These are phyloP conservation scores for Zasmidium cellare DNA, from an alignment of 2,329 filamentous ascomycete species.

Conservation along the genomic window DNA sequence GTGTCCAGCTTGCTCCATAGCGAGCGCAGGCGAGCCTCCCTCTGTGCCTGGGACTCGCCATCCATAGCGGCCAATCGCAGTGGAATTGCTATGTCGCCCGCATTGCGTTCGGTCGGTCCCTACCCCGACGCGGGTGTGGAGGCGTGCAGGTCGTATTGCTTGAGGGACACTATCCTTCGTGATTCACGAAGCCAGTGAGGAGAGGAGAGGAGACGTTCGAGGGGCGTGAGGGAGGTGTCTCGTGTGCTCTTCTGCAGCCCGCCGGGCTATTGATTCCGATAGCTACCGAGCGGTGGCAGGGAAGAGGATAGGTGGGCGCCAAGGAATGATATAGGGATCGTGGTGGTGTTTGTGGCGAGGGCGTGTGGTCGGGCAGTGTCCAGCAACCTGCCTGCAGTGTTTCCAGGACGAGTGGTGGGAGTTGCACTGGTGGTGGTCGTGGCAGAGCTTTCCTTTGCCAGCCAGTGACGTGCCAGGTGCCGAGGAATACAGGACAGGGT, in stretches of 20 bases:
- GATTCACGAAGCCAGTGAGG: neutral
- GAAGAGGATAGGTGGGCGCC: neutral
- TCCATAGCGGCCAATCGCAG: slow-evolving; percentile 53
- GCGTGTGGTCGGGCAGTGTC: neutral
- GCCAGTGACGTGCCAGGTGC: neutral
- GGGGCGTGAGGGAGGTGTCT: neutral
- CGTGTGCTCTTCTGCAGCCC: neutral
- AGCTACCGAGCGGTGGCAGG: neutral
- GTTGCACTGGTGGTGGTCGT: neutral
- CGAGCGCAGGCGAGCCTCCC: slow-evolving; percentile 77
- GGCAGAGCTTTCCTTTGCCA: neutral
- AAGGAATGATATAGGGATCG: neutral
- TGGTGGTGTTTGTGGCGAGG: neutral
- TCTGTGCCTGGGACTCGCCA: slow-evolving; percentile 73
- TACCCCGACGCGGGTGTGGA: slow-evolving; percentile 5
- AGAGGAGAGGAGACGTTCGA: neutral
- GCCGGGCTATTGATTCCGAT: neutral
- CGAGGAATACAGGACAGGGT: neutral
- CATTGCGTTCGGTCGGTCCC: slow-evolving; percentile 13
- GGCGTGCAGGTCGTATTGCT: slow-evolving; percentile 11
- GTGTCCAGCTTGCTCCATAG: slow-evolving; percentile 84
- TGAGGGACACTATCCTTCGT: slow-evolving; percentile 5
- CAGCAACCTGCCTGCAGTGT: too few relatives aligned
- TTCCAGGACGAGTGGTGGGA: neutral
- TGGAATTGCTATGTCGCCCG: slow-evolving; percentile 2